Conservation (phyloP, 73 alveolate species). For the Tetrahymena borealis region DNA sequence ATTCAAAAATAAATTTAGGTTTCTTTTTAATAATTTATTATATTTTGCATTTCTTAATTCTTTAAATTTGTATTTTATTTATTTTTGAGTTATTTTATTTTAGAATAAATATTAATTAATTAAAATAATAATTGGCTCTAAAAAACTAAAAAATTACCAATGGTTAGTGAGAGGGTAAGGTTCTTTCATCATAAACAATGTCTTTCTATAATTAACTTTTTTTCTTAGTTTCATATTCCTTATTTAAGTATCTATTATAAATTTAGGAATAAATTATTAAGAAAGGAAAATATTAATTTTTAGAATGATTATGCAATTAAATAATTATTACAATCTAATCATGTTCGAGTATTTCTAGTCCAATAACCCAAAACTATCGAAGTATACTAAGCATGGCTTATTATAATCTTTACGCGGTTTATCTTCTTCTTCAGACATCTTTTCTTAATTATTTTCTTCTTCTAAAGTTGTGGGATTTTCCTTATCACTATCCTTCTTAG, state of each 20-base stretch:
- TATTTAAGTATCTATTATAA: background rate
- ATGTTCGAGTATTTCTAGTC: slow-evolving; percentile 15
- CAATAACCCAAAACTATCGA: slow-evolving; percentile 32
- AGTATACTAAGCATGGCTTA: background rate
- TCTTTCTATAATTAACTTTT: background rate
- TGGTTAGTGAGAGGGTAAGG: background rate
- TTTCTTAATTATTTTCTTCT: background rate
- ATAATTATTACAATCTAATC: slow-evolving; percentile 26
- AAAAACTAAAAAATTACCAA: background rate
- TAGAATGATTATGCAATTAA: too few species aligned
- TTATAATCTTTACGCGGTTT: background rate
- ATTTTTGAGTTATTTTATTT: too few species aligned
- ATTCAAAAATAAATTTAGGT: too few species aligned
- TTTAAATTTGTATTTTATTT: too few species aligned
- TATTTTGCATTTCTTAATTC: too few species aligned
- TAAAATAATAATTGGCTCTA: too few species aligned
- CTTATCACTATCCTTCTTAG: background rate
- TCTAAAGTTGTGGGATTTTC: background rate
- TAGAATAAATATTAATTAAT: too few species aligned
- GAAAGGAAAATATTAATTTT: too few species aligned
- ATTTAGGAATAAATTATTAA: background rate
- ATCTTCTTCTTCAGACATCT: background rate
- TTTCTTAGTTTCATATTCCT: background rate
- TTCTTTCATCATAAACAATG: background rate
- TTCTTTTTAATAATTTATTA: too few species aligned